Evolutionary conservation across 2,329 filamentous ascomycete species (phyloP).

Genomic region (Monilinia fructigena): DNA sequence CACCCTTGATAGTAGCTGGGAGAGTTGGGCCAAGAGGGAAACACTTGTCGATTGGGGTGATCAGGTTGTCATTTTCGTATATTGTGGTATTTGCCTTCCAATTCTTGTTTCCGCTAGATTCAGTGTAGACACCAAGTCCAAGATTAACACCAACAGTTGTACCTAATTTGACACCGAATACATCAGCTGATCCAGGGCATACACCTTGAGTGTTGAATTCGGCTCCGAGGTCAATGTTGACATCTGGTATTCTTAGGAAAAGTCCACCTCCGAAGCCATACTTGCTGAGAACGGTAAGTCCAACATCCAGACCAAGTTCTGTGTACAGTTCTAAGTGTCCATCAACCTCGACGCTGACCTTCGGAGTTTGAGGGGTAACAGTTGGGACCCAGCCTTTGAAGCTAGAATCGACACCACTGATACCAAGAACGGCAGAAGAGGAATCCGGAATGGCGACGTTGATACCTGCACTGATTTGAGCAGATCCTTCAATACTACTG

Average conservation of each 20-base stretch:
- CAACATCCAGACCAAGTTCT: slow-evolving; percentile 17
- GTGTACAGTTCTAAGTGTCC: slow-evolving; percentile 18
- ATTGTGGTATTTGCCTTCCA: slow-evolving; percentile 11
- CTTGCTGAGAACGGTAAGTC: slow-evolving; percentile 18
- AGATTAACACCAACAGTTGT: slow-evolving; percentile 18
- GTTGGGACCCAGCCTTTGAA: slow-evolving; percentile 19
- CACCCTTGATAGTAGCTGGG: not conserved
- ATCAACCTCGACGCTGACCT: slow-evolving; percentile 20
- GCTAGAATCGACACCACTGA: slow-evolving; percentile 11
- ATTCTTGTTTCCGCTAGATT: slow-evolving; percentile 12
- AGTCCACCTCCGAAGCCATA: slow-evolving; percentile 21
- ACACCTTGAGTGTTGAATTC: slow-evolving; percentile 22
- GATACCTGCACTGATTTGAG: slow-evolving; percentile 12
- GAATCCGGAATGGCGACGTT: slow-evolving; percentile 14
- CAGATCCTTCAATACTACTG: slow-evolving; percentile 15
- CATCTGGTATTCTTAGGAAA: slow-evolving; percentile 15
- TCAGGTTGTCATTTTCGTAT: slow-evolving; percentile 12
- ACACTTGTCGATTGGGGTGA: slow-evolving; percentile 20
- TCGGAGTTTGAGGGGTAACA: slow-evolving; percentile 14
- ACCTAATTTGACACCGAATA: slow-evolving; percentile 20
- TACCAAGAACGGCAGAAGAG: slow-evolving; percentile 21
- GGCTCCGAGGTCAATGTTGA: slow-evolving; percentile 15
- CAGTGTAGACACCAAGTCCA: slow-evolving; percentile 19
- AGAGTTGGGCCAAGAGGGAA: slow-evolving; percentile 20
- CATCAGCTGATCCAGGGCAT: slow-evolving; percentile 18